Evolutionary conservation across 345 rosid genomes (phyloP).

Genomic region (Eucalyptus paniculata): DNA sequence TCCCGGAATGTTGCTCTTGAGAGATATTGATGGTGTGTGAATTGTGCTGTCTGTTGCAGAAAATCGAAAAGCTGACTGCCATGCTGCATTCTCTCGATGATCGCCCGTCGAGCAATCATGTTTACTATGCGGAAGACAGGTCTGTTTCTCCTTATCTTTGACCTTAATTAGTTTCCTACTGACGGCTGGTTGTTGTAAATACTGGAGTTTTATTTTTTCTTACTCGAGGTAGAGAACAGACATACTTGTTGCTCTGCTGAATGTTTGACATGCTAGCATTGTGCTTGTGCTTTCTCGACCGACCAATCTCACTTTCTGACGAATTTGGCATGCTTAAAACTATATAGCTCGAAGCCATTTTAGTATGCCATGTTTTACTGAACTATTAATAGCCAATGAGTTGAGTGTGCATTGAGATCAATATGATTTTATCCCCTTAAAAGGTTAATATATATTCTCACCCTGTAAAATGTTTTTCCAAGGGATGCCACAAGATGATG

Average conservation of each 20-base stretch:
- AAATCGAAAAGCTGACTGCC: slow-evolving; percentile 67
- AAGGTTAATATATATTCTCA: background rate
- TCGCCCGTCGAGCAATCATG: slow-evolving; percentile 34
- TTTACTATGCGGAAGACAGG: slow-evolving; percentile 83
- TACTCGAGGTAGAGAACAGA: background rate
- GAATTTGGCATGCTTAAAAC: background rate
- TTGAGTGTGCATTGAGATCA: background rate
- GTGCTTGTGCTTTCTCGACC: background rate
- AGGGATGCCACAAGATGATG: background rate
- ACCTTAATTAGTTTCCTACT: background rate
- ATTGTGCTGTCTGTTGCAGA: slow-evolving; percentile 30
- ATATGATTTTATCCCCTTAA: background rate
- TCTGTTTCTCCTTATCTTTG: slow-evolving; percentile 2
- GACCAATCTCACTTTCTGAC: background rate
- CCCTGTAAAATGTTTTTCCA: background rate
- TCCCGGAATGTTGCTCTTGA: background rate
- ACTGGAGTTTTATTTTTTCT: background rate
- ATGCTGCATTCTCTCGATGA: slow-evolving; percentile 55
- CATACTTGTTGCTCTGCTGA: background rate
- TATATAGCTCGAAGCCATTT: background rate
- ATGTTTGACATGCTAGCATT: background rate
- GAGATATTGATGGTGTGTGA: background rate
- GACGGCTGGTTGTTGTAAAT: background rate
- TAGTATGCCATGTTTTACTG: background rate
- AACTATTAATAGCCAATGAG: background rate